phyloP scores from a whole-genome alignment of 345 rosid species.

The Lepidium aucheri region DNA sequence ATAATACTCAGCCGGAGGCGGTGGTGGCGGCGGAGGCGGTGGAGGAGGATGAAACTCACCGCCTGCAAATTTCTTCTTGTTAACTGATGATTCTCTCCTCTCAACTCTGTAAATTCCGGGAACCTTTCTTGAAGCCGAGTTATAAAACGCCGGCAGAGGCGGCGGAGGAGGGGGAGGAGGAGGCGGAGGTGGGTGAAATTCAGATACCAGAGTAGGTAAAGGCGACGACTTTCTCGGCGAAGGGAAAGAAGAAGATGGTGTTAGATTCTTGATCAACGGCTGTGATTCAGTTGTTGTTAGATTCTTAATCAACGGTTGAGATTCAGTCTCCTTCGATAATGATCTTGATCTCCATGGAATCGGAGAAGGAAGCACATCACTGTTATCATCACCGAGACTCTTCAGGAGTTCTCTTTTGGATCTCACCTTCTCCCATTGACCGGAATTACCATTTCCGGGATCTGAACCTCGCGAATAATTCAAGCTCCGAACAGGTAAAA shows the following conservation, averaged over 20 bases:
- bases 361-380: constrained; percentile 82
- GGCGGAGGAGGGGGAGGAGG: constrained; percentile 68
- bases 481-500: constrained; percentile 83
- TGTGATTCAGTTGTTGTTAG: neutral
- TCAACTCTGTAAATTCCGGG: constrained; percentile 6
- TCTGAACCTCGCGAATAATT: constrained; percentile 42
- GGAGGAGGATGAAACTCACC: constrained; percentile 42
- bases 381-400: constrained; percentile 38
- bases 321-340: constrained; percentile 6
- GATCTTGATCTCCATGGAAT: constrained; percentile 94
- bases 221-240: constrained; percentile 42
- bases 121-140: constrained; percentile 24
- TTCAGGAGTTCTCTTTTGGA: constrained; percentile 21
- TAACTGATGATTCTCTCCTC: constrained; percentile 13
- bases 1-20: constrained; percentile 33
- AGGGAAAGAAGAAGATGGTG: constrained; percentile 33
- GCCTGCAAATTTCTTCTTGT: constrained; percentile 1
- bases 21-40: constrained; percentile 69
- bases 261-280: constrained; percentile 29
- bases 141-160: constrained; percentile 31
- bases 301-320: constrained; percentile 3
- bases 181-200: constrained; percentile 6
- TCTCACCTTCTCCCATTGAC: constrained; percentile 26
- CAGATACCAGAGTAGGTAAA: constrained; percentile 30
- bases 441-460: constrained; percentile 6